Base-by-base conservation (phyloP, 176 grass and related monocot genomes). In the Rhynchospora tenuis region DNA sequence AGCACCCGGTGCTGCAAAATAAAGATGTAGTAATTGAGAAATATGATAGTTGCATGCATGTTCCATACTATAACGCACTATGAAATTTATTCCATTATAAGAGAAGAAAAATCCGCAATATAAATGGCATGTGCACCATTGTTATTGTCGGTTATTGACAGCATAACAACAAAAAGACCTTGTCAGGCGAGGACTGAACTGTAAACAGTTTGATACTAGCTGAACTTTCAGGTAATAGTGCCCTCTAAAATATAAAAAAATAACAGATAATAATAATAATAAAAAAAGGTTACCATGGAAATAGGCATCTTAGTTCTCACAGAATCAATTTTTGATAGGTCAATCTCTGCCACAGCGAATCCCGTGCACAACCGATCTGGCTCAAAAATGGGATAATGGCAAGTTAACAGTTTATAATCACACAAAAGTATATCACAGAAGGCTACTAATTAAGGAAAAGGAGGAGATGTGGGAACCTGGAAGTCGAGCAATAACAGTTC, bases 281-380 rank as follows among this genome's bases (percentile, higher is more conserved):
- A 38, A 38, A n/a, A n/a, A n/a, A 38, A 38, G 72, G 23, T 90
- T 91, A 98, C 95, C 73, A 80, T 70, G 50, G 87, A 85, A 23
- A 98, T 90, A 80, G 92, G 92, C 89, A 98, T 98, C 83, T 79
- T 91, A 29, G 87, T 90, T 89, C 92, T 84, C 59, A 98, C 92
- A 55, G 90, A 78, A 78, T 94, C 92, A 72, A 94, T 91, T 85
- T 88, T 87, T 33, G 89, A 92, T 6, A 93, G 71, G 64, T 94
- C 90, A 14, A 98, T 88, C 84, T 94, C 95, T 79, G 89, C 95
- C 44, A 87, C 82, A 60, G 95, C 90, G 83, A 94, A 88, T 71
- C 92, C 95, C 28, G 92, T 94, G 28, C 90, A 89, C 47, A 98
- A 85, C 22, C 86, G 92, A 94, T 98, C 95, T 98, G 81, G 22